Conservation (phyloP, 202 grass and related monocot genomes). For the Sporobolus alterniflorus region DNA sequence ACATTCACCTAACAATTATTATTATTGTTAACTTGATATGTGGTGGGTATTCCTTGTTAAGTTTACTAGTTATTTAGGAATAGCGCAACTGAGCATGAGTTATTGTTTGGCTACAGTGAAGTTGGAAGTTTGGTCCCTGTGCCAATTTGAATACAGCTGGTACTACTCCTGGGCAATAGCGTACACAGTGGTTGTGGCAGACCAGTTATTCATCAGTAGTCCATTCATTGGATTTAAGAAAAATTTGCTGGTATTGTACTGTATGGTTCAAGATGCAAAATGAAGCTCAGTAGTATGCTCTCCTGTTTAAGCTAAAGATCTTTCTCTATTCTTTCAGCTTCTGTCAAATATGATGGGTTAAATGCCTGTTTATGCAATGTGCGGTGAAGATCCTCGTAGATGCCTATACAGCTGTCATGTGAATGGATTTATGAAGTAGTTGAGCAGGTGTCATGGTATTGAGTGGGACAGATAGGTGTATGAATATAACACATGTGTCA, state of each 20-base stretch:
- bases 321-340: not conserved
- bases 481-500: not conserved
- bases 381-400: not conserved
- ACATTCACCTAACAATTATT: not conserved
- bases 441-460: not conserved
- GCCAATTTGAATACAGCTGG: not conserved
- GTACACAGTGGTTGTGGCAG: not conserved
- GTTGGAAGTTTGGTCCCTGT: not conserved
- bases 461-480: not conserved
- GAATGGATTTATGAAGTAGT: not conserved
- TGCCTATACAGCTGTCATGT: no score
- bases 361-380: not conserved
- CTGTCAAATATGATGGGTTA: not conserved
- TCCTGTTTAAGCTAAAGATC: not conserved
- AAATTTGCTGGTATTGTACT: not conserved
- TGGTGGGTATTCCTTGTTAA: not conserved
- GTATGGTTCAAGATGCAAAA: not conserved
- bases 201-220: not conserved
- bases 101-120: not conserved
- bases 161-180: not conserved
- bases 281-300: not conserved
- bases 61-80: not conserved
- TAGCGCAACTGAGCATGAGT: not conserved
- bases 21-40: not conserved
- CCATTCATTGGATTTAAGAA: not conserved